These are phyloP conservation scores for Lepidium africanum DNA, from an alignment of 345 rosid species.

Conservation along the genomic window DNA sequence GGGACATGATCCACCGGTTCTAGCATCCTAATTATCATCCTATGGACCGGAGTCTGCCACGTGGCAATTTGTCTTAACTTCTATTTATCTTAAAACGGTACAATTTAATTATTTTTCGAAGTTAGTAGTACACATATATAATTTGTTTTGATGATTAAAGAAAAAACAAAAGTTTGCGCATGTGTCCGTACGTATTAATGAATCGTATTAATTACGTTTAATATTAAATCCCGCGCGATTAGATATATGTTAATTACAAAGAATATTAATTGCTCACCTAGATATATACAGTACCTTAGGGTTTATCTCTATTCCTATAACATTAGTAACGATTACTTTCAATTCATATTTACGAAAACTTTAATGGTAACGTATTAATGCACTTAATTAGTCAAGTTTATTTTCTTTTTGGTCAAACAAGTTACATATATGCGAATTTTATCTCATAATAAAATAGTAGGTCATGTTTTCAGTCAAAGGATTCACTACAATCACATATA, in stretches of 20 bases:
- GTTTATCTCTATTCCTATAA: not conserved
- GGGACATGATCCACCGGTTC: constrained; percentile 23
- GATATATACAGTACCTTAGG: constrained; percentile 21
- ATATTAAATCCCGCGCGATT: constrained; percentile 3
- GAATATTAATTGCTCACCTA: constrained; percentile 14
- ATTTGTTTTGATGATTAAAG: not conserved
- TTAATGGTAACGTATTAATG: not conserved
- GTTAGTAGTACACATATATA: constrained; percentile 2
- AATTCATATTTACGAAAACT: not conserved
- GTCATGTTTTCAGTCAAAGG: not conserved
- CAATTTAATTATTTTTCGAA: not conserved
- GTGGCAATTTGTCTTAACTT: not conserved
- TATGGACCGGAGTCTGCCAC: constrained; percentile 15
- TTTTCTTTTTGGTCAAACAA: not conserved
- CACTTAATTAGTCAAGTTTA: not conserved
- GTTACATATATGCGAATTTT: not conserved
- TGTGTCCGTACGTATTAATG: constrained; percentile 26
- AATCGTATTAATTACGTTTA: not conserved
- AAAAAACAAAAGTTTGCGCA: constrained; percentile 1
- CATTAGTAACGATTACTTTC: not conserved
- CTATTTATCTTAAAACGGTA: not conserved
- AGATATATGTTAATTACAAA: not conserved
- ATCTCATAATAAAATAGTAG: not conserved
- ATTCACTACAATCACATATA: not conserved
- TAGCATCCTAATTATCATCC: constrained; percentile 16